phyloP scores from a whole-genome alignment of 768 basidiomycete species.

The Auricularia heimuer region DNA sequence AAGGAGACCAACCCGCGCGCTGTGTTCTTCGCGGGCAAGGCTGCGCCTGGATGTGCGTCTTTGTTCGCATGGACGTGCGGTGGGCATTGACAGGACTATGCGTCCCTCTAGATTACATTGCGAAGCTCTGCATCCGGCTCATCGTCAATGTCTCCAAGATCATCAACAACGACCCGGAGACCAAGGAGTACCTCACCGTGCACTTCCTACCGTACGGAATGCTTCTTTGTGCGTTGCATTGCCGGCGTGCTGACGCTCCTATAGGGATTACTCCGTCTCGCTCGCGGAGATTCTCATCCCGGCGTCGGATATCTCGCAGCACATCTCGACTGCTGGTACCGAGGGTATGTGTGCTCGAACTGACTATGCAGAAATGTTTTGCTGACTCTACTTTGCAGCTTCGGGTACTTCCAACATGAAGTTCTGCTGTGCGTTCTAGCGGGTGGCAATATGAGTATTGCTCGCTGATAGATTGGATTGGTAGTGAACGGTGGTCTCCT shows the following conservation, averaged over 20 bases:
- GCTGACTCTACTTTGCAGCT: constrained; percentile 22
- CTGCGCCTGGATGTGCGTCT: constrained; percentile 77
- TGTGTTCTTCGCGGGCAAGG: constrained; percentile 97
- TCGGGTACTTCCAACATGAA: constrained; percentile 80
- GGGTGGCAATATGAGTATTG: neutral
- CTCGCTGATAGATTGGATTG: constrained; percentile 26
- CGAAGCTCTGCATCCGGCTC: constrained; percentile 88
- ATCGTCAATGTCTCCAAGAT: constrained; percentile 82
- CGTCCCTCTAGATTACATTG: constrained; percentile 60
- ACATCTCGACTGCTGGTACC: constrained; percentile 96
- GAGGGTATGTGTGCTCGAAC: constrained; percentile 35
- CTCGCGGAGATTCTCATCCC: constrained; percentile 77
- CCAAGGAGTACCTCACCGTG: constrained; percentile 74
- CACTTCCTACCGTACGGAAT: constrained; percentile 67
- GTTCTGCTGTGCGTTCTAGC: constrained; percentile 7
- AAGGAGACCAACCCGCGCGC: constrained; percentile 78
- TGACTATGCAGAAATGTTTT: neutral
- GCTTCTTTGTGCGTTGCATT: neutral
- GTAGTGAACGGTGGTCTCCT: constrained; percentile 79
- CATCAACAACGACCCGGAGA: constrained; percentile 73
- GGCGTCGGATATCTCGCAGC: constrained; percentile 91
- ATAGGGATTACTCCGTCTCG: constrained; percentile 28
- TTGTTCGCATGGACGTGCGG: neutral
- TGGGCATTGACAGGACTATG: constrained; percentile 5
- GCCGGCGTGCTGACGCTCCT: neutral